phyloP scores from a whole-genome alignment of 148 eudicot species.

The Persicaria maculosa region DNA sequence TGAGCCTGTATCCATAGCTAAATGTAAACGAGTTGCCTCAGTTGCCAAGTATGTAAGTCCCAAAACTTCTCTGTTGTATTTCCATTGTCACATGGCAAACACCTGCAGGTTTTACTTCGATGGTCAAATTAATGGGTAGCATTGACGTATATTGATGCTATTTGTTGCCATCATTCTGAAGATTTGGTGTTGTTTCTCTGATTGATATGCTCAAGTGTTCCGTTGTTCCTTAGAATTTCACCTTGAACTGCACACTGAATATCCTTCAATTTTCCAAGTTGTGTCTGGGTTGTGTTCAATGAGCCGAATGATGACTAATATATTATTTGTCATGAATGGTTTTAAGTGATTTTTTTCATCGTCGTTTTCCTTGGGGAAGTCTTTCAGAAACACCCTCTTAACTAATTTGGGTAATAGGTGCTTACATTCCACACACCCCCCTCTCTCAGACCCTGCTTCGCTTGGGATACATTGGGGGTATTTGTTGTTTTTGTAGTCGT shows the following conservation, averaged over 20 bases:
- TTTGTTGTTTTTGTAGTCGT: too few species aligned
- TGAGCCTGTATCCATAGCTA: slow-evolving; percentile 94
- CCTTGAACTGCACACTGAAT: not conserved
- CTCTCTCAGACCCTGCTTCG: too few species aligned
- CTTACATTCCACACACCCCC: too few species aligned
- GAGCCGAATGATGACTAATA: not conserved
- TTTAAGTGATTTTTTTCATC: not conserved
- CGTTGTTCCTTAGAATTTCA: not conserved
- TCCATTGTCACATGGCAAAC: not conserved
- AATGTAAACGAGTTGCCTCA: slow-evolving; percentile 70
- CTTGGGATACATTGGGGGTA: too few species aligned
- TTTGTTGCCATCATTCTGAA: not conserved
- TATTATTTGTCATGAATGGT: not conserved
- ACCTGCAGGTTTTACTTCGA: not conserved
- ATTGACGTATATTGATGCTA: not conserved
- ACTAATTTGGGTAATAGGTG: too few species aligned
- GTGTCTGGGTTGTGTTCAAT: not conserved
- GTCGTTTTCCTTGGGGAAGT: too few species aligned
- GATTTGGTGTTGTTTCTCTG: not conserved
- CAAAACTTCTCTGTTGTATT: slow-evolving; percentile 8
- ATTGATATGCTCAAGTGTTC: not conserved
- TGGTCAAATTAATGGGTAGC: not conserved
- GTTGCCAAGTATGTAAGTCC: slow-evolving; percentile 66
- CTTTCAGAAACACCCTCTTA: too few species aligned
- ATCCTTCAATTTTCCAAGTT: not conserved